These are phyloP conservation scores for Cladophialophora immunda DNA, from an alignment of 2,329 filamentous ascomycete genomes.

Conservation along the genomic window DNA sequence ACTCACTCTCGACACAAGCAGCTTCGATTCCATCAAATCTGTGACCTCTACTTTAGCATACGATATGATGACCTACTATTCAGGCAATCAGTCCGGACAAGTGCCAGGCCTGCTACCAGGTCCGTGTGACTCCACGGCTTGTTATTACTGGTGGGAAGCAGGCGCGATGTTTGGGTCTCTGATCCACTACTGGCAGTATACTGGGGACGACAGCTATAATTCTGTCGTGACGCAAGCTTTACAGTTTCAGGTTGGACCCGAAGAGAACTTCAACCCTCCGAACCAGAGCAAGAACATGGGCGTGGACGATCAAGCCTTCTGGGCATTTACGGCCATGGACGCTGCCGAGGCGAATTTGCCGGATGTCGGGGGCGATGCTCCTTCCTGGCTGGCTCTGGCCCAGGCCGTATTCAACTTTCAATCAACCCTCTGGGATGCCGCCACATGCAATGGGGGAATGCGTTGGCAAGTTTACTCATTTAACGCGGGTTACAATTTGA, in stretches of 20 bases:
- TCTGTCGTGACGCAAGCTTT: slow-evolving; percentile 50
- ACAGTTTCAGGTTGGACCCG: slow-evolving; percentile 50
- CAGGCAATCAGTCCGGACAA: slow-evolving; percentile 45
- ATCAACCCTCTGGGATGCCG: slow-evolving; percentile 71
- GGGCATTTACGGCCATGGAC: slow-evolving; percentile 50
- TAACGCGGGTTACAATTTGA: slow-evolving; percentile 61
- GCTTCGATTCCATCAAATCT: slow-evolving; percentile 46
- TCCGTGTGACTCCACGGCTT: slow-evolving; percentile 39
- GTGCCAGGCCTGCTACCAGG: slow-evolving; percentile 45
- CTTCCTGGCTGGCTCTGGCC: slow-evolving; percentile 76
- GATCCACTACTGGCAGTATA: slow-evolving; percentile 55
- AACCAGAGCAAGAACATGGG: slow-evolving; percentile 53
- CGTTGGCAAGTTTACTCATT: slow-evolving; percentile 79
- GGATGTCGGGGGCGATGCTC: slow-evolving; percentile 52
- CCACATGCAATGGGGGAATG: slow-evolving; percentile 74
- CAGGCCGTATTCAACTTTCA: slow-evolving; percentile 83
- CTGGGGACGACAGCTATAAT: slow-evolving; percentile 52
- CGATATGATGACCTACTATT: slow-evolving; percentile 48
- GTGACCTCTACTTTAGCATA: slow-evolving; percentile 46
- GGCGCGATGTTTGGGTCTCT: slow-evolving; percentile 49
- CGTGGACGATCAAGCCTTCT: slow-evolving; percentile 46
- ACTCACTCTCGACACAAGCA: slow-evolving; percentile 36
- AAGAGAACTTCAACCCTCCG: slow-evolving; percentile 51
- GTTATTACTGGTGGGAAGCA: slow-evolving; percentile 51
- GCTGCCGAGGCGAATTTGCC: slow-evolving; percentile 50